Evolutionary conservation across 2,329 filamentous ascomycete species (phyloP).

Genomic region (Sclerotinia minor): DNA sequence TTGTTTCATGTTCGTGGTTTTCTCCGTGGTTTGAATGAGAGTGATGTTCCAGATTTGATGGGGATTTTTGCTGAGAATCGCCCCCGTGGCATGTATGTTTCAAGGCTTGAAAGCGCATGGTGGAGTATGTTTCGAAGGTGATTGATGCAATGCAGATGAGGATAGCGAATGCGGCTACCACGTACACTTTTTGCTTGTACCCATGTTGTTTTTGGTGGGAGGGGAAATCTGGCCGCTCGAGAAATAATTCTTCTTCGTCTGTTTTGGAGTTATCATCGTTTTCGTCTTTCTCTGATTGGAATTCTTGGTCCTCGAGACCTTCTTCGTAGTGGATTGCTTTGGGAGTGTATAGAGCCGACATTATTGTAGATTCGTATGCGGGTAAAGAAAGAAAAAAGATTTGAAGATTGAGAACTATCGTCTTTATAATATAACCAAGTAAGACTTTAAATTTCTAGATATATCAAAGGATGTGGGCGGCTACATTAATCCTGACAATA

Average conservation of each 20-base stretch:
- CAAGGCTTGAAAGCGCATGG: background rate
- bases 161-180: background rate
- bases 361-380: background rate
- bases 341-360: background rate
- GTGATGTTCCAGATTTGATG: background rate
- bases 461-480: background rate
- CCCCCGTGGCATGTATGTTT: background rate
- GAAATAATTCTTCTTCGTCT: background rate
- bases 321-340: background rate
- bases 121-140: background rate
- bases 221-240: background rate
- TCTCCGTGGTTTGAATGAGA: background rate
- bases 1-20: background rate
- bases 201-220: background rate
- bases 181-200: background rate
- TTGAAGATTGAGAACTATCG: background rate
- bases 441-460: background rate
- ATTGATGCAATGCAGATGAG: background rate
- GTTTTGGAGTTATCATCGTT: background rate
- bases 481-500: background rate
- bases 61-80: background rate
- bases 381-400: too few relatives aligned
- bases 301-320: background rate
- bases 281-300: background rate
- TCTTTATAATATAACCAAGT: background rate